A percentile compares a stretch with the other conserved stretches of the same genome.
Conservation (phyloP, 31 red algal species). For the Porphyra umbilicalis region DNA sequence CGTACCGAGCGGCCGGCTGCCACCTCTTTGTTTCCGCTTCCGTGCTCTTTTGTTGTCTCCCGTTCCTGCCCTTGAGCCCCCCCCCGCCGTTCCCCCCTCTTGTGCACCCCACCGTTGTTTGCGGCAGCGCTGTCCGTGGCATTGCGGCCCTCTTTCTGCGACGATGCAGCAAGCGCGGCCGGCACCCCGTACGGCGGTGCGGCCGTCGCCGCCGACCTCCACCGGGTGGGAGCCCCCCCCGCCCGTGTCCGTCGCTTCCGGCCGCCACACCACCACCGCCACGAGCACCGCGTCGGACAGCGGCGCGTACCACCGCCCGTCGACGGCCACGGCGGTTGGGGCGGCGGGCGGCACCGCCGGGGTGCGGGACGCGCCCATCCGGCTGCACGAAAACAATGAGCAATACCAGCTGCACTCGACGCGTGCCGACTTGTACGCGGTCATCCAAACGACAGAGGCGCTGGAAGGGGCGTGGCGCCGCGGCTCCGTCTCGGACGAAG, state of each 20-base stretch:
- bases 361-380: not conserved
- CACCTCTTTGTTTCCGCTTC: too few species aligned
- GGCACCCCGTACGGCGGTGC: not conserved
- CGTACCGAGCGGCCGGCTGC: too few species aligned
- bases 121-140: too few species aligned
- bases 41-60: too few species aligned
- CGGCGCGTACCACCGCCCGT: too few species aligned
- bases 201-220: not conserved
- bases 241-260: not conserved
- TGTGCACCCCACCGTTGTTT: too few species aligned
- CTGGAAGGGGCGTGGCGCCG: constrained; percentile 16
- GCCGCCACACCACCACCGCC: not conserved
- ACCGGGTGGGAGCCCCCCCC: not conserved
- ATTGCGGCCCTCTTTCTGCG: too few species aligned
- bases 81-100: too few species aligned
- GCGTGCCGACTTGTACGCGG: constrained; percentile 16
- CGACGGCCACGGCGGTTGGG: not conserved
- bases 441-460: constrained; percentile 4
- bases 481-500: constrained; percentile 4
- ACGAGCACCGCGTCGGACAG: not conserved
- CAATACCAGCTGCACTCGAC: not conserved
- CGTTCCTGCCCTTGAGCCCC: too few species aligned
- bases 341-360: not conserved
- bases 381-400: not conserved
- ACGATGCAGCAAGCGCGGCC: not conserved